Base-by-base conservation (phyloP, 140 eudicot genomes). In the Oenanthe javanica region DNA sequence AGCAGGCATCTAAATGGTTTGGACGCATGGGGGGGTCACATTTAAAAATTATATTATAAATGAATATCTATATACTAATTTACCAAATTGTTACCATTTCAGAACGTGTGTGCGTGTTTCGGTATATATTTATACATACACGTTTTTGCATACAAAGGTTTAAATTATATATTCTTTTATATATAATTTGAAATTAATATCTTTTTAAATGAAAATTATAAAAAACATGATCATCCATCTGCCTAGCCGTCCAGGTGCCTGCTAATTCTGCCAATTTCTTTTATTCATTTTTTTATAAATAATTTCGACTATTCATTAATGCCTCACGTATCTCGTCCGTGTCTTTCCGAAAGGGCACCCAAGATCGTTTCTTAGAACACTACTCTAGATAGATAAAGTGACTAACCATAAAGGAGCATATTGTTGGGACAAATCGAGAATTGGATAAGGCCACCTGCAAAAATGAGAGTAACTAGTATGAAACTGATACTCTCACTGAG, bases 371-470 rank as follows among this genome's bases (percentile, higher is more conserved):
- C 15, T 23, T n/a, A 61, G 15, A 61, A 59, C 67, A 21, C 5
- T 61, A 61, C 73, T 10, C 19, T 13, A 67, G 43, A 31, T 67
- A 13, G 71, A 79, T 49, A 59, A 1, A 48, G 63, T 25, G 63
- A 84, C 93, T 27, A 89, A 94, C 98, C 97, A 94, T 54, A 92
- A n/a, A 1, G 98, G 98, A 83, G 98, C 83, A 80, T 81, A 75
- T 72, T 84, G 71, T 66, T 46, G 38, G 27, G 98, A 86, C 78
- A 94, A 86, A 85, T 94, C 98, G 78, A 94, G 96, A 82, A 94
- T 82, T 64, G 98, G 98, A 85, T 94, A 94, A 31, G 98, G 98
- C 98, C 98, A 94, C 96, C 98, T 92, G 90, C 57, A 87, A 81
- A 21, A 45, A 87, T 74, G 49, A 82, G n/a, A 75, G 55, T 50